Evolutionary conservation across 148 eudicot species (phyloP).

Genomic region (Agrostemma githago): DNA sequence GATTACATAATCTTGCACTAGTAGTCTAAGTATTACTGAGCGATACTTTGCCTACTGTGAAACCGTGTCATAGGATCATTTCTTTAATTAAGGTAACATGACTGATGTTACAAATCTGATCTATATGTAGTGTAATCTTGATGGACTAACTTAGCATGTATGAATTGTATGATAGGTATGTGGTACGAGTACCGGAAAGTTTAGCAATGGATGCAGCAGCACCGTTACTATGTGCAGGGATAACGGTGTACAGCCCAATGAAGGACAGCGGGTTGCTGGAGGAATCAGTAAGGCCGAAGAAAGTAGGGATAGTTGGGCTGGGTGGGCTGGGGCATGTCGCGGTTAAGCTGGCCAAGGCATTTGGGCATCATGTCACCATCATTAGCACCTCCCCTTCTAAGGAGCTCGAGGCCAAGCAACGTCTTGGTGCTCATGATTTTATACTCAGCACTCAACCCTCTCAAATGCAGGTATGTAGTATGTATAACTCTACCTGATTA

Average conservation of each 20-base stretch:
- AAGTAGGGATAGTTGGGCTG: slow-evolving; percentile 67
- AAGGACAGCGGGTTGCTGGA: slow-evolving; percentile 62
- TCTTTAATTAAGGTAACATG: not conserved
- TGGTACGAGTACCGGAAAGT: slow-evolving; percentile 61
- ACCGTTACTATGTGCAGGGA: slow-evolving; percentile 81
- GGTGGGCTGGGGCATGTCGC: slow-evolving; percentile 92
- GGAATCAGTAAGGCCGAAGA: slow-evolving; percentile 33
- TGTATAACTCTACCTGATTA: no score
- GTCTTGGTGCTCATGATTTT: slow-evolving; percentile 72
- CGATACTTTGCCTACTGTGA: no score
- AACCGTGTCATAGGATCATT: no score
- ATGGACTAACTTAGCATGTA: no score
- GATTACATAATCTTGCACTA: no score
- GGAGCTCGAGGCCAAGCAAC: slow-evolving; percentile 55
- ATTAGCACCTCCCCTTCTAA: slow-evolving; percentile 89
- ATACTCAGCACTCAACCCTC: slow-evolving; percentile 49
- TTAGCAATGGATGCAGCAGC: slow-evolving; percentile 80
- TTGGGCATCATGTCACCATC: slow-evolving; percentile 78
- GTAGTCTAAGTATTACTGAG: no score
- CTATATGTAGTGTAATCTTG: no score
- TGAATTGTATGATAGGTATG: slow-evolving; percentile 38
- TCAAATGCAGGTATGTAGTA: slow-evolving; percentile 80
- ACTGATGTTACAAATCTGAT: not conserved
- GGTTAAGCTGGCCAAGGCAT: slow-evolving; percentile 80
- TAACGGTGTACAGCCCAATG: slow-evolving; percentile 72